Evolutionary conservation across 805 yeast species (phyloP).

Genomic region (Yarrowia bubula): DNA sequence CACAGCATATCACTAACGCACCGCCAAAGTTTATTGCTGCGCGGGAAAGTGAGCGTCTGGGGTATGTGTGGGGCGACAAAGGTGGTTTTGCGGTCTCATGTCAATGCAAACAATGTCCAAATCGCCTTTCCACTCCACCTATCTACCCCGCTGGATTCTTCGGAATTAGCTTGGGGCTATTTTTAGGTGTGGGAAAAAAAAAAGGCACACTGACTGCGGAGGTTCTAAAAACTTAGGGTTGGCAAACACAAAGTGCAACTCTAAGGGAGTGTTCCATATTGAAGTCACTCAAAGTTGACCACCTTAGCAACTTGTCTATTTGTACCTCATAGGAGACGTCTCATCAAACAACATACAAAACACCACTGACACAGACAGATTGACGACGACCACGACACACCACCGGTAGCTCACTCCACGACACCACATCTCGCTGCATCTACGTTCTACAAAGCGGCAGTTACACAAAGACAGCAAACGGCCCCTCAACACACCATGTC

Average conservation of each 20-base stretch:
- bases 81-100: no score
- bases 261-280: not conserved
- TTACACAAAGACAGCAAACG: no score
- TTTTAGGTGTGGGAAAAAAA: not conserved
- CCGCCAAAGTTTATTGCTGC: not conserved
- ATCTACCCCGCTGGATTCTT: not conserved
- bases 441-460: no score
- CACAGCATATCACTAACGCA: not conserved
- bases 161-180: conserved; percentile 1
- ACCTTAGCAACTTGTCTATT: conserved; percentile 1
- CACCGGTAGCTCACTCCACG: no score
- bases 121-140: not conserved
- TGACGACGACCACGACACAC: no score
- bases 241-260: not conserved
- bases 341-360: no score
- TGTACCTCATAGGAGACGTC: not conserved
- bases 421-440: no score
- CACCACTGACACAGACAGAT: not conserved
- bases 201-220: not conserved
- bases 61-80: not conserved
- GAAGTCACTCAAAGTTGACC: conserved; percentile 12
- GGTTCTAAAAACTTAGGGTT: no score
- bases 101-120: no score
- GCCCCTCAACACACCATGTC: not conserved
- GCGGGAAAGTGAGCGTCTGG: not conserved